Base-by-base conservation (phyloP, 148 eudicot species). In the Polygonum aviculare region DNA sequence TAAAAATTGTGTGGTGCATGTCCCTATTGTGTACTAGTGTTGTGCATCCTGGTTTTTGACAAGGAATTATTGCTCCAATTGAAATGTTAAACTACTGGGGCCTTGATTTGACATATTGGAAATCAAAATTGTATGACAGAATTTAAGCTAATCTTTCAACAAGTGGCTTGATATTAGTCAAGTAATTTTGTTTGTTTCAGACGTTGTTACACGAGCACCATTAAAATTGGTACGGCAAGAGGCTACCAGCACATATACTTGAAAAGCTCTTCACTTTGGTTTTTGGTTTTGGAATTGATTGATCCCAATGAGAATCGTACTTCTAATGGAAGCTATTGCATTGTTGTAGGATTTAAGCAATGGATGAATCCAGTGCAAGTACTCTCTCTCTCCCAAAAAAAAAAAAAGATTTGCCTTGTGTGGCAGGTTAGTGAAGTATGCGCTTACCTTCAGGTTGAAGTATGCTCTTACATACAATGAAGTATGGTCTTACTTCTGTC, bases 241-340 rank as follows among this genome's bases (percentile, higher is more conserved):
- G 69, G 12, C 31, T 49, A 65, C 31, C 38, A 22, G 72, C 44
- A 67, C 38, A 67, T 67, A 67, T 67, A 16, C 72, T 67, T 38
- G n/a, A 6, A 51, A 15, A 14, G 55, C 18, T 51, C 55, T 51
- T 51, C 55, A 15, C 55, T 51, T 51, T 51, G 55, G 81, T 70
- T 26, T 26, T 10, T 79, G 72, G 82, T 79, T 63, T 77, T 65
- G 74, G 85, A 87, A 76, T 82, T 80, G 90, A 87, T 87, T 82
- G 89, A 87, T 78, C 79, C 78, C 63, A 74, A 77, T 79, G 77
- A 76, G 52, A 83, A 47, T 72, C 62, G 79, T 80, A 82, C 71
- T 75, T 71, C 12, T 41, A 77, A 39, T 59, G 69, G 16, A 74
- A 40, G 49, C 5, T 54, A 31, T 50, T 19, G 41, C 16, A 74